Evolutionary conservation across 129 eudicot genomes (phyloP).

Genomic region (Smallanthus sonchifolius): DNA sequence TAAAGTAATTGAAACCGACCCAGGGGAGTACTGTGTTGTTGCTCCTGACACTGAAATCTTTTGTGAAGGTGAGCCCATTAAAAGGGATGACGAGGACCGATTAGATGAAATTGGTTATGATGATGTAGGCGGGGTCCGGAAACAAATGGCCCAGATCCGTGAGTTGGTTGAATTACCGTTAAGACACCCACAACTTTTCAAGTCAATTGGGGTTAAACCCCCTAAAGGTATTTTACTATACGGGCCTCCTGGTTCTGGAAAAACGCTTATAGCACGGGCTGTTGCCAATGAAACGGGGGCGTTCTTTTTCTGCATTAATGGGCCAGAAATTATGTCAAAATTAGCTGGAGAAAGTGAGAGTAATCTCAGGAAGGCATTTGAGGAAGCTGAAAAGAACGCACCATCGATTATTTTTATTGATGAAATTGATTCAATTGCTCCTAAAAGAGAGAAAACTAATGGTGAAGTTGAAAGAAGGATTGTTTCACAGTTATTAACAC

Average conservation of each 20-base stretch:
- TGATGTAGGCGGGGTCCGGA: constrained; percentile 85
- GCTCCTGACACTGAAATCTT: constrained; percentile 84
- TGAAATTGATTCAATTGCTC: constrained; percentile 82
- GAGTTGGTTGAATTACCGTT: constrained; percentile 72
- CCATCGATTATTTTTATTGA: constrained; percentile 83
- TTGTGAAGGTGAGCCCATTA: constrained; percentile 80
- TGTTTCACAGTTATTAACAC: constrained; percentile 68
- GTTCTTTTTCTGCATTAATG: constrained; percentile 67
- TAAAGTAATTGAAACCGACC: constrained; percentile 75
- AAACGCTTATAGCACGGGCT: constrained; percentile 72
- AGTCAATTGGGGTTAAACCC: constrained; percentile 72
- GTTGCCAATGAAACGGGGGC: constrained; percentile 88
- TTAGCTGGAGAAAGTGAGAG: constrained; percentile 87
- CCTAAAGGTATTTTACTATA: constrained; percentile 73
- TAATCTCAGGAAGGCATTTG: constrained; percentile 81
- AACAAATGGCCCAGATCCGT: constrained; percentile 85
- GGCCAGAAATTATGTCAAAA: constrained; percentile 83
- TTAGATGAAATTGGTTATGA: constrained; percentile 77
- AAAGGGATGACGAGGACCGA: constrained; percentile 73
- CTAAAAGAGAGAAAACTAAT: constrained; percentile 74
- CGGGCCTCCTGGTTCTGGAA: constrained; percentile 86
- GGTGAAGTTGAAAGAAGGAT: constrained; percentile 90
- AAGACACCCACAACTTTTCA: constrained; percentile 68
- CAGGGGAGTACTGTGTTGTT: constrained; percentile 80
- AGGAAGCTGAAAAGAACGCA: constrained; percentile 90